Evolutionary conservation across 768 basidiomycete species (phyloP).

Genomic region (Suillus subluteus): DNA sequence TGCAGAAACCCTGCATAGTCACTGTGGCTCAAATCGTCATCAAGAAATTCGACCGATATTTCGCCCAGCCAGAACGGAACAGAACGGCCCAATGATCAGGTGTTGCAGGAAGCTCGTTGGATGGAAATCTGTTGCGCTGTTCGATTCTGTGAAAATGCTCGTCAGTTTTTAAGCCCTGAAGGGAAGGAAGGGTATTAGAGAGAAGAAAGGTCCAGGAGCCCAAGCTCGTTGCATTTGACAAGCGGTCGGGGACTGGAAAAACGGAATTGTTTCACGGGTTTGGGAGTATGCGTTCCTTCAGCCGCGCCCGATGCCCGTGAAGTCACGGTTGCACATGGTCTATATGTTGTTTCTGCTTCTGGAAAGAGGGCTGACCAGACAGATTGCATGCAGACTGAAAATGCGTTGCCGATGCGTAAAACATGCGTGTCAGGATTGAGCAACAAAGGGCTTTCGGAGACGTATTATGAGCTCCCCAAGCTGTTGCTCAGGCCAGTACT

Average conservation of each 20-base stretch:
- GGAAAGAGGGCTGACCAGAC: slow-evolving; percentile 3
- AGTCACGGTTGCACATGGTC: not conserved
- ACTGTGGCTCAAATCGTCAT: too few relatives aligned
- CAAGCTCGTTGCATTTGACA: slow-evolving; percentile 76
- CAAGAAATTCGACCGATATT: slow-evolving; percentile 67
- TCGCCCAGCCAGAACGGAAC: slow-evolving; percentile 49
- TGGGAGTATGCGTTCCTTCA: not conserved
- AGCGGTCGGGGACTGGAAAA: not conserved
- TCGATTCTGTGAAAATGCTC: slow-evolving; percentile 53
- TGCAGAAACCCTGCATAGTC: slow-evolving; percentile 13
- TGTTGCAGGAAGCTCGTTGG: slow-evolving; percentile 57
- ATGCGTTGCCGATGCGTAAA: not conserved
- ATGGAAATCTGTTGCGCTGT: slow-evolving; percentile 44
- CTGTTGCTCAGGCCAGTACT: not conserved
- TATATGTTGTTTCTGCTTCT: slow-evolving; percentile 7
- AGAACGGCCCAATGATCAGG: slow-evolving; percentile 51
- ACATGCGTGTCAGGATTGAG: not conserved
- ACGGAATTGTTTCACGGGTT: not conserved
- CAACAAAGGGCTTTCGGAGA: not conserved
- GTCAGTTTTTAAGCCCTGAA: slow-evolving; percentile 79
- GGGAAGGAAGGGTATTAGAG: slow-evolving; percentile 77
- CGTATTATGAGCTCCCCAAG: not conserved
- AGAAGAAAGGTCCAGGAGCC: slow-evolving; percentile 91
- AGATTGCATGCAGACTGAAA: not conserved
- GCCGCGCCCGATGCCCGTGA: not conserved